Evolutionary conservation across 345 rosid species (phyloP), one percentile per base, ranked within the genome.

Genomic region (Euphorbia pulcherrima): DNA sequence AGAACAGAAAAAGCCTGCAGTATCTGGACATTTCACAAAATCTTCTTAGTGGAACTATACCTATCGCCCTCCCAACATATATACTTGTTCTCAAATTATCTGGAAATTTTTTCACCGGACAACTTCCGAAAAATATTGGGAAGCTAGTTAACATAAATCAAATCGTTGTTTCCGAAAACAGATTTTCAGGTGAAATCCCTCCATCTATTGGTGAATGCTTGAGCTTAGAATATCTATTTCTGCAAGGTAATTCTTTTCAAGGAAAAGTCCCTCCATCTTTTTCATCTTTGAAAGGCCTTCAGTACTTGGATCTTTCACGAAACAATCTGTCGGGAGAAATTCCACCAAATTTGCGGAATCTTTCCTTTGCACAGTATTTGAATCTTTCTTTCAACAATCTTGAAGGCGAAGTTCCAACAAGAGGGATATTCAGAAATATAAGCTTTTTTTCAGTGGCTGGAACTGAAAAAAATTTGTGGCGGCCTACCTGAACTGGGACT

Each of bases 1-100:
- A 51, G 17, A 52, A 61, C 17, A 50, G 73, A 46, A 20, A n/a
- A 23, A 52, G 17, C 6, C 61, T 77, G 51, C 1, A 9, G 30
- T 0, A 0, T 0, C 54, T 75, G 3, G 8, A 62, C 58, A 56
- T 78, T 27, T 69, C 76, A 0, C 0, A 8, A 14, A 80, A 80
- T 63, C 69, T 35, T 18, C 73, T 78, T 2, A 5, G 0, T 21
- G 81, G 87, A 5, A 20, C 48, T 13, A 55, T 78, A 41, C 78
- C 81, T 1, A 0, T 72, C 10, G 56, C 24, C 47, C 1, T 70
- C 11, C 26, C 67, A 35, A 50, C 73, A 23, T 61, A 37, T 8
- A 16, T 57, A 3, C 33, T 6, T 27, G 21, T 27, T 5, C 60
- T 70, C 29, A 33, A 51, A 17, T 47, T 70, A 28, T 61, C 73